Evolutionary conservation across 768 basidiomycete genomes (phyloP).

Genomic region (Suillus americanus): DNA sequence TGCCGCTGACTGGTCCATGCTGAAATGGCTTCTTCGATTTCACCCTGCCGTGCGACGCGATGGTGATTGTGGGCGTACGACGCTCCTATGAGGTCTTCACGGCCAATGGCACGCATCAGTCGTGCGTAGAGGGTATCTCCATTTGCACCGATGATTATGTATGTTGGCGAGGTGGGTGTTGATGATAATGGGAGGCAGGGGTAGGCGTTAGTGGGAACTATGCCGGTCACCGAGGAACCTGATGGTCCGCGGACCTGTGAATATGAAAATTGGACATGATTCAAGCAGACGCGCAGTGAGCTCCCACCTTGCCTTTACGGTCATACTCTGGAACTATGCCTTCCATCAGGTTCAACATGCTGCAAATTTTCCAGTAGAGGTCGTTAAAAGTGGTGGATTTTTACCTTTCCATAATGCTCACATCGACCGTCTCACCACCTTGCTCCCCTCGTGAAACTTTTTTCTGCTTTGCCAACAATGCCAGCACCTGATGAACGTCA

Average conservation of each 20-base stretch:
- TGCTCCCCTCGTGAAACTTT: slow-evolving; percentile 27
- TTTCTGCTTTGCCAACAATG: slow-evolving; percentile 49
- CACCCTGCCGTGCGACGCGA: slow-evolving; percentile 41
- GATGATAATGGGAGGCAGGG: slow-evolving; percentile 54
- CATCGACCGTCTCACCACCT: slow-evolving; percentile 62
- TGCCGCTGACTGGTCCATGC: slow-evolving; percentile 54
- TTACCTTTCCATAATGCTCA: slow-evolving; percentile 73
- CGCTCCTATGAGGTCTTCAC: slow-evolving; percentile 59
- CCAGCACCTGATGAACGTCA: slow-evolving; percentile 47
- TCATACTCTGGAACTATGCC: slow-evolving; percentile 76
- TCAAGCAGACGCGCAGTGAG: background rate
- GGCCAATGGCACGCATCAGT: slow-evolving; percentile 60
- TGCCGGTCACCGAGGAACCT: slow-evolving; percentile 72
- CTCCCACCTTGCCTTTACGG: slow-evolving; percentile 59
- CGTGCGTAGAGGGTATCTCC: slow-evolving; percentile 69
- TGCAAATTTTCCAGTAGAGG: slow-evolving; percentile 20
- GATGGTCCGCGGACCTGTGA: slow-evolving; percentile 67
- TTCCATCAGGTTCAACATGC: slow-evolving; percentile 78
- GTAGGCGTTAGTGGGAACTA: slow-evolving; percentile 75
- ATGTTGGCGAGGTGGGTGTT: slow-evolving; percentile 43
- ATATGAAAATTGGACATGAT: background rate
- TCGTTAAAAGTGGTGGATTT: background rate
- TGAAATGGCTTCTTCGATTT: slow-evolving; percentile 63
- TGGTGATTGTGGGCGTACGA: slow-evolving; percentile 44
- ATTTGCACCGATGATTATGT: slow-evolving; percentile 72